These are phyloP conservation scores for Dittrichia graveolens DNA, from an alignment of 129 eudicot genomes.

Conservation along the genomic window DNA sequence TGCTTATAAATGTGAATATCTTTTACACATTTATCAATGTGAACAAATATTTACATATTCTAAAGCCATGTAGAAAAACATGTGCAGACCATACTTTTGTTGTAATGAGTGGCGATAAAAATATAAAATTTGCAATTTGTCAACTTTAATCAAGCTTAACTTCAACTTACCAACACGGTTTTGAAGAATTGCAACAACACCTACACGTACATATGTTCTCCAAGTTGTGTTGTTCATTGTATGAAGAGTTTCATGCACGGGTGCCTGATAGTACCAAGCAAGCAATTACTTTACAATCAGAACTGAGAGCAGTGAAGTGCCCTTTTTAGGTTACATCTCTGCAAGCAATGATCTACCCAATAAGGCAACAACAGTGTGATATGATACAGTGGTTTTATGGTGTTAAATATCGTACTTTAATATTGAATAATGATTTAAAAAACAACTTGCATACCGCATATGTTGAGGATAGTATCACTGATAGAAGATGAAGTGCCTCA, in stretches of 20 bases:
- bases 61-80: neutral
- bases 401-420: neutral
- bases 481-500: constrained; percentile 81
- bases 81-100: neutral
- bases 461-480: constrained; percentile 51
- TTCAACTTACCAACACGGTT: constrained; percentile 72
- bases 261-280: constrained; percentile 50
- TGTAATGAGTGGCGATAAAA: neutral
- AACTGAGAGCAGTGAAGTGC: constrained; percentile 6
- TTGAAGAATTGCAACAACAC: constrained; percentile 76
- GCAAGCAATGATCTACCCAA: constrained; percentile 8
- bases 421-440: constrained; percentile 1
- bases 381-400: neutral
- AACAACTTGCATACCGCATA: constrained; percentile 52
- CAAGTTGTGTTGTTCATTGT: constrained; percentile 50
- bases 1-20: neutral
- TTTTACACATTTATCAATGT: neutral
- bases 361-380: constrained; percentile 6
- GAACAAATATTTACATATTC: neutral
- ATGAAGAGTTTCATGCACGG: constrained; percentile 53
- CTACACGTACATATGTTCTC: constrained; percentile 63
- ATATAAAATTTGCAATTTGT: neutral
- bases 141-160: neutral
- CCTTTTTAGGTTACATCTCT: constrained; percentile 15
- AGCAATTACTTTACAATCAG: constrained; percentile 16